These are phyloP conservation scores for Boletales sp. DNA, from an alignment of 768 basidiomycete genomes.

Conservation along the genomic window DNA sequence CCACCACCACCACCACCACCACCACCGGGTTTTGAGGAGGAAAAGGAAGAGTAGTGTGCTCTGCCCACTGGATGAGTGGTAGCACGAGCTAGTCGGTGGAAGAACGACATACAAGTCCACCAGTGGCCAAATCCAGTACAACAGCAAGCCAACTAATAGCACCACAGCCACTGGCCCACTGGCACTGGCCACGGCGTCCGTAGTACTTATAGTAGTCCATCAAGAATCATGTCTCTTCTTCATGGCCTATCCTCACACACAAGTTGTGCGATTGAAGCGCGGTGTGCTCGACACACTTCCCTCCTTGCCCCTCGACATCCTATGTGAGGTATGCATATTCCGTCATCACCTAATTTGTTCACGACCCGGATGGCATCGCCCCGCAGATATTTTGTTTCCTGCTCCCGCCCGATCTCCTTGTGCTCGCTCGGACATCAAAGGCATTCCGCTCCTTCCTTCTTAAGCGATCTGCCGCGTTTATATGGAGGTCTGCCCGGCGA, in stretches of 20 bases:
- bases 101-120: constrained; percentile 43
- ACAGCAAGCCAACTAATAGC: constrained; percentile 2
- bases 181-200: no score
- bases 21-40: constrained; percentile 74
- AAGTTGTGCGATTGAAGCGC: constrained; percentile 7
- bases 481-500: constrained; percentile 33
- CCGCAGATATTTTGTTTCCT: constrained; percentile 43
- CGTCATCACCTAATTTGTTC: background rate
- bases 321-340: constrained; percentile 20
- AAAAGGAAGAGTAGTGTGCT: constrained; percentile 75
- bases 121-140: background rate
- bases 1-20: constrained; percentile 62
- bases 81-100: constrained; percentile 48
- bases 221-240: background rate
- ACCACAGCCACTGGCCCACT: background rate
- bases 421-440: constrained; percentile 42
- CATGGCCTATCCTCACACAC: constrained; percentile 7
- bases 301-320: constrained; percentile 29
- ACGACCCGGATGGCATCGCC: background rate
- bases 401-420: constrained; percentile 43
- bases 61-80: constrained; percentile 46
- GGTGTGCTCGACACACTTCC: constrained; percentile 30
- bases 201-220: no score
- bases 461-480: constrained; percentile 23
- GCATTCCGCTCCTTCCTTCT: constrained; percentile 40